Evolutionary conservation across 2,329 filamentous ascomycete genomes (phyloP), one percentile per base, ranked within the genome.

Genomic region (Akanthomyces dipterigenus): DNA sequence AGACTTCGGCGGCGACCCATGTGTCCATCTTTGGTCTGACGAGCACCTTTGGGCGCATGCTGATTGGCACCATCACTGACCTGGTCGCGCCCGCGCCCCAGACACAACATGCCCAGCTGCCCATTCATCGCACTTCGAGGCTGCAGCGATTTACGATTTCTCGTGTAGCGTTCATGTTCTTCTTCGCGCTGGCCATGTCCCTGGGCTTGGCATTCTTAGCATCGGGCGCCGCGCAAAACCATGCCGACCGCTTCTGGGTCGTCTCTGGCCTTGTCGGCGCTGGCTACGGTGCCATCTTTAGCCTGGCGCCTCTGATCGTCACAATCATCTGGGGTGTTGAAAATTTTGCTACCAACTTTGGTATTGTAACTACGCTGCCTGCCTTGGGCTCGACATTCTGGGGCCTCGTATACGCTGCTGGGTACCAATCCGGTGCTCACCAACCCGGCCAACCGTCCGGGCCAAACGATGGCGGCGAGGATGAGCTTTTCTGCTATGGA

Each of bases 261-360:
- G 89, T 96, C 9, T 96, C 91, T 0, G 85, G 88, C 0, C 81
- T 93, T 1, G 86, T 99, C 7, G 95, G 95, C 7, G 88, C 92
- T 1, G 95, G 95, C 49, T 98, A 99, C 71, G 95, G 95, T 49
- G 93, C 93, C 36, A 85, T 93, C 24, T 99, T 98, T 78, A 89
- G 86, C 53, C 82, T 98, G 6, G 89, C 90, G 0, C 95, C 95
- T 2, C 93, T 98, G 65, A 90, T 98, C 61, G 89, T 97, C 67
- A 91, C 88, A n/a, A 92, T 97, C 11, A 93, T 99, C 50, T 99
- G 95, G 95, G 95, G 95, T 28, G 92, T 96, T 0, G 93, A 98
- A 78, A 99, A 98, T 72, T 98, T 99, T 71, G 95, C 91, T 62
- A 99, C 95, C 0, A 98, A 99, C 69, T 99, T 93, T 87, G 95